Conservation (phyloP, 2,329 filamentous ascomycete genomes). For the Venturia carpophila region DNA sequence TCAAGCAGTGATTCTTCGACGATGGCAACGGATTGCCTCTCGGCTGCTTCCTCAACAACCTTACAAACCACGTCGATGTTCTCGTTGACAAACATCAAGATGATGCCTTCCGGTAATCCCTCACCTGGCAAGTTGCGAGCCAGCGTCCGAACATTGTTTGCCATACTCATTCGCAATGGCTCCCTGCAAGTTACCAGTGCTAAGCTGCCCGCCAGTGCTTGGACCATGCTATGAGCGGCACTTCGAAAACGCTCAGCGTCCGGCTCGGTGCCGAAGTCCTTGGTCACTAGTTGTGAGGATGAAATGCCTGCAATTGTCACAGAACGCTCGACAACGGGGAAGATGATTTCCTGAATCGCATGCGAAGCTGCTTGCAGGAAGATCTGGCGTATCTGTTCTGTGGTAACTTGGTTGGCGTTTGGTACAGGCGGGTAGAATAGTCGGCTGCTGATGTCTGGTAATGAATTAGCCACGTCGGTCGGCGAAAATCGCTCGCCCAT, state of each 20-base stretch:
- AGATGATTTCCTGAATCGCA: conserved; percentile 92
- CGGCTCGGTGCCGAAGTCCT: conserved; percentile 90
- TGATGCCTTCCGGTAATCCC: conserved; percentile 84
- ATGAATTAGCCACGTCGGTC: conserved; percentile 65
- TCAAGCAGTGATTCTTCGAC: conserved; percentile 88
- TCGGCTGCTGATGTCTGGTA: conserved; percentile 75
- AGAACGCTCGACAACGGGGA: conserved; percentile 92
- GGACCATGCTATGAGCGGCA: conserved; percentile 88
- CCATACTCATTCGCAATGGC: conserved; percentile 90
- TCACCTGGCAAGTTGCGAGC: conserved; percentile 55
- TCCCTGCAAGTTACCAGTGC: conserved; percentile 98
- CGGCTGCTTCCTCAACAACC: conserved; percentile 91
- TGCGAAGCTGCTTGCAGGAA: conserved; percentile 80
- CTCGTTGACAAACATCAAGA: conserved; percentile 97
- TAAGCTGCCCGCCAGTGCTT: conserved; percentile 85
- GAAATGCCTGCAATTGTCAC: conserved; percentile 97
- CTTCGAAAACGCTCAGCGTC: conserved; percentile 81
- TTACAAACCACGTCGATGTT: conserved; percentile 90
- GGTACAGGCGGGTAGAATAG: conserved; percentile 67
- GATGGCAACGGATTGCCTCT: conserved; percentile 85
- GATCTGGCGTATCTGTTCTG: conserved; percentile 60
- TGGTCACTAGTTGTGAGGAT: conserved; percentile 88
- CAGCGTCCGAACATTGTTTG: conserved; percentile 89
- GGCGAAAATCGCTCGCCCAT: conserved; percentile 63
- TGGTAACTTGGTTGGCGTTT: conserved; percentile 67